Percentiles rank a stretch among this genome's conserved stretches.
These are phyloP conservation scores for Ampelomyces quisqualis DNA, from an alignment of 2,329 filamentous ascomycete genomes.

Conservation along the genomic window DNA sequence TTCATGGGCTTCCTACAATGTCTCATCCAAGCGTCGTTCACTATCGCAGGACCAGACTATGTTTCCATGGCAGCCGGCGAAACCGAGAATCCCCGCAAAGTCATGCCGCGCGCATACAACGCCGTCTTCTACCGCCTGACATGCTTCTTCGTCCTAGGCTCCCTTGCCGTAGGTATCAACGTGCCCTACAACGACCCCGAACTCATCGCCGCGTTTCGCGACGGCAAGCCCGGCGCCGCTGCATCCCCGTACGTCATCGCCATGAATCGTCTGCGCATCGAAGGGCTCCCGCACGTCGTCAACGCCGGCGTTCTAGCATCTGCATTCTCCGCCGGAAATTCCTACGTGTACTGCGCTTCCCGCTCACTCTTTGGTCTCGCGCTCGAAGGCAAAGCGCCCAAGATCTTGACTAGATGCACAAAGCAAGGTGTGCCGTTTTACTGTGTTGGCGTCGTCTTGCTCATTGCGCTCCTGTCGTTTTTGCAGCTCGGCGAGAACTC, in stretches of 20 bases:
- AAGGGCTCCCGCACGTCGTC: constrained; percentile 59
- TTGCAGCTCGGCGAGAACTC: constrained; percentile 70
- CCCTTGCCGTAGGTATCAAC: constrained; percentile 68
- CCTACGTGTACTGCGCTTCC: constrained; percentile 57
- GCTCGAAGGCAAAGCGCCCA: constrained; percentile 56
- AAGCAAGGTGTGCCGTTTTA: constrained; percentile 72
- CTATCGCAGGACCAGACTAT: constrained; percentile 52
- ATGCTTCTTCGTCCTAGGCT: constrained; percentile 73
- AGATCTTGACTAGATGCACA: constrained; percentile 56
- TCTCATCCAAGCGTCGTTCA: constrained; percentile 61
- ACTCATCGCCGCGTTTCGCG: constrained; percentile 61
- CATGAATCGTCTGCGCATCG: constrained; percentile 56
- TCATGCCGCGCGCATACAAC: constrained; percentile 72
- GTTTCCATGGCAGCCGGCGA: constrained; percentile 53
- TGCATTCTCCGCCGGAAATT: constrained; percentile 59
- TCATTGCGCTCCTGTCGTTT: constrained; percentile 71
- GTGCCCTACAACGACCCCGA: constrained; percentile 67
- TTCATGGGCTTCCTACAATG: constrained; percentile 77
- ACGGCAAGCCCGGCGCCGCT: constrained; percentile 64
- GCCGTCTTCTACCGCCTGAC: constrained; percentile 77
- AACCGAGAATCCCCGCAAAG: constrained; percentile 48
- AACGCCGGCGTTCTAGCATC: constrained; percentile 59
- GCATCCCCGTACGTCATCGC: constrained; percentile 65
- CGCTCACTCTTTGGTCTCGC: constrained; percentile 57
- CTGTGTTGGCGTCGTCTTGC: constrained; percentile 66